Base-by-base conservation (phyloP, 2,329 filamentous ascomycete genomes). In the Berkeleyomyces rouxiae region DNA sequence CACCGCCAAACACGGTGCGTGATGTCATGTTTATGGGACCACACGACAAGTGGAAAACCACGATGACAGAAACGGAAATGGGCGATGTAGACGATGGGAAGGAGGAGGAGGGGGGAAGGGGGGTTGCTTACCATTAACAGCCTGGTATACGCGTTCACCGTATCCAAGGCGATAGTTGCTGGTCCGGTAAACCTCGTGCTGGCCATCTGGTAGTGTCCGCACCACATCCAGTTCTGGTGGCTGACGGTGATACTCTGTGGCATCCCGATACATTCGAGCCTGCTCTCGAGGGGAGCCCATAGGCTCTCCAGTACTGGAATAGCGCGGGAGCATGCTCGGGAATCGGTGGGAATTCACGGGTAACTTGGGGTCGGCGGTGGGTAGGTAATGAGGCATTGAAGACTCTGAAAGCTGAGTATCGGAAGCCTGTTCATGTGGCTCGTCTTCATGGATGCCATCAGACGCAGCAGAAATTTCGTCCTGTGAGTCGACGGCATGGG, bases 191-290 rank as follows among this genome's bases (percentile, higher is more conserved):
- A 64, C 59, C 59, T 59, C 43, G 31, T 23, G n/a, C 39, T 59
- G 53, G 43, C 59, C 63, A 36, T 53, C 55, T n/a, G 16, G 44
- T 16, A 37, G 43, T n/a, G n/a, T 33, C n/a, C 43, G 47, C 1
- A 64, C 37, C 10, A 64, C 63, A 9, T 61, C 59, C 31, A 64
- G 44, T 13, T 61, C 53, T 1, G 63, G 63, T 6, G 42, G 31
- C 10, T 47, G 43, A 7, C 42, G 42, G 37, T 61, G 46, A 44
- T 62, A 64, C 31, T 40, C 31, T 42, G 40, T 36, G 5, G 44
- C 31, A 39, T 59, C 63, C 7, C 60, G 59, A 55, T 64, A 64
- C 63, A 64, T 64, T 44, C 43, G 47, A 13, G 59, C 63, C 63
- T 64, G 63, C 44, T 62, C 63, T n/a, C 44, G 31, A 11, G 55